Conservation (phyloP, 148 eudicot genomes). For the Rhododendron vialii region DNA sequence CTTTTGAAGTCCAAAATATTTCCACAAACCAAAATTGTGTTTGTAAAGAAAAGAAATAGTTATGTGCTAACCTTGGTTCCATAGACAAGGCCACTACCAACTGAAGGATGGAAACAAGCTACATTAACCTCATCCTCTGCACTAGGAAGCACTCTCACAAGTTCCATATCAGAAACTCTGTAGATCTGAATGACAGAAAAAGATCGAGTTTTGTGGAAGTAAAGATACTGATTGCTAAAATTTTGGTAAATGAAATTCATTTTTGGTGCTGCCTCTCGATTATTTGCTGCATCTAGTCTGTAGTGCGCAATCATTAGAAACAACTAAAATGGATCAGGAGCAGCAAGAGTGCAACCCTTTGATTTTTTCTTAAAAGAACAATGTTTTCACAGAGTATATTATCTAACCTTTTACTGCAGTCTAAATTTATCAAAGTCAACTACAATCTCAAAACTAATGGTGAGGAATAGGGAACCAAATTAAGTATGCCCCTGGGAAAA, state of each 20-base stretch:
- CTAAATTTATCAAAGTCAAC: neutral
- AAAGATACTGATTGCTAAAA: neutral
- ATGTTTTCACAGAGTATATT: neutral
- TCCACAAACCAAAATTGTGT: neutral
- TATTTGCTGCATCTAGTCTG: neutral
- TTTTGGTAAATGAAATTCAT: neutral
- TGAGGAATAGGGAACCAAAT: too few species aligned
- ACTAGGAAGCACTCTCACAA: constrained; percentile 95
- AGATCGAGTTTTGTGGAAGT: constrained; percentile 1
- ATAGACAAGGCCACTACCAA: constrained; percentile 91
- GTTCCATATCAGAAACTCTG: constrained; percentile 97
- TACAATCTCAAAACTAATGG: neutral
- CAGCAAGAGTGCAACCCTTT: neutral
- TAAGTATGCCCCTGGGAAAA: neutral
- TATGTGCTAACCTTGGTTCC: constrained; percentile 77
- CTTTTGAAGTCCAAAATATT: neutral
- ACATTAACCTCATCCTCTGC: constrained; percentile 99
- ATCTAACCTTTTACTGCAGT: neutral
- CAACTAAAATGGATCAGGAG: neutral
- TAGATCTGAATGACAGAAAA: constrained; percentile 54
- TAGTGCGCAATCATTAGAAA: neutral
- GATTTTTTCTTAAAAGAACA: neutral
- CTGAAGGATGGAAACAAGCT: constrained; percentile 97
- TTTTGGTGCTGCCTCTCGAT: neutral
- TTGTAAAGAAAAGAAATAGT: neutral